A percentile compares a stretch with the other conserved stretches of the same genome.
Evolutionary conservation across 192 early-diverging fungal genomes (phyloP).

Genomic region (Linderina pennispora): DNA sequence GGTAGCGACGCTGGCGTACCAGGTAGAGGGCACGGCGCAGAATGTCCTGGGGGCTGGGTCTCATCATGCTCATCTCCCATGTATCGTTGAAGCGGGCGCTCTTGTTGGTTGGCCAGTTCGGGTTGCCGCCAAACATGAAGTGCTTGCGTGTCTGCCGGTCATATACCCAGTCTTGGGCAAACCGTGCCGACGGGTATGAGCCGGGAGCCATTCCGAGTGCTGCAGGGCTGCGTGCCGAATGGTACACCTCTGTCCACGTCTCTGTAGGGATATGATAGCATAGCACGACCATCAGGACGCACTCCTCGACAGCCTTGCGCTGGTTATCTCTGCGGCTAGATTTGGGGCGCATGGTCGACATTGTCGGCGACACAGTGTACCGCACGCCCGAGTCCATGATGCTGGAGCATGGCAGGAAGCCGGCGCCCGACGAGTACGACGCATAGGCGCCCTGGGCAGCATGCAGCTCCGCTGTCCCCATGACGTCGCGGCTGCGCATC

Average conservation of each 20-base stretch:
- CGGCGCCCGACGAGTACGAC: conserved; percentile 12
- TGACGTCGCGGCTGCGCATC: conserved; percentile 10
- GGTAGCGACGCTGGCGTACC: conserved; percentile 73
- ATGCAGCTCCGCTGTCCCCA: conserved; percentile 2
- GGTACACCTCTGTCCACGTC: conserved; percentile 43
- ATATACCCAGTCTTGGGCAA: conserved; percentile 90
- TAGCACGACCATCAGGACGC: conserved; percentile 33
- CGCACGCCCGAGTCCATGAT: conserved; percentile 21
- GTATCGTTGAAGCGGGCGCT: conserved; percentile 44
- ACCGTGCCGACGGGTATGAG: conserved; percentile 71
- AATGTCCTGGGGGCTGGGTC: conserved; percentile 59
- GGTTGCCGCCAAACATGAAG: conserved; percentile 94
- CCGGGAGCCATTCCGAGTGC: conserved; percentile 40
- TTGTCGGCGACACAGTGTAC: neutral
- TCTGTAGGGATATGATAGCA: conserved; percentile 50
- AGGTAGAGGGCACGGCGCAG: conserved; percentile 66
- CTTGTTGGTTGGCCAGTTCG: conserved; percentile 44
- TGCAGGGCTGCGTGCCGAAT: conserved; percentile 14
- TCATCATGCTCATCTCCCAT: conserved; percentile 26
- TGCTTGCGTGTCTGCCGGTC: conserved; percentile 63
- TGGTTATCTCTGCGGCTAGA: neutral
- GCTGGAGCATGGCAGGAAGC: conserved; percentile 28
- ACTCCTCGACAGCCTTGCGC: conserved; percentile 3
- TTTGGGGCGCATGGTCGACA: neutral
- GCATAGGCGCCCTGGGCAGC: conserved; percentile 8